Percentiles rank a stretch among this genome's conserved stretches.
Conservation (phyloP, 768 basidiomycete genomes). For the Astraeus odoratus region DNA sequence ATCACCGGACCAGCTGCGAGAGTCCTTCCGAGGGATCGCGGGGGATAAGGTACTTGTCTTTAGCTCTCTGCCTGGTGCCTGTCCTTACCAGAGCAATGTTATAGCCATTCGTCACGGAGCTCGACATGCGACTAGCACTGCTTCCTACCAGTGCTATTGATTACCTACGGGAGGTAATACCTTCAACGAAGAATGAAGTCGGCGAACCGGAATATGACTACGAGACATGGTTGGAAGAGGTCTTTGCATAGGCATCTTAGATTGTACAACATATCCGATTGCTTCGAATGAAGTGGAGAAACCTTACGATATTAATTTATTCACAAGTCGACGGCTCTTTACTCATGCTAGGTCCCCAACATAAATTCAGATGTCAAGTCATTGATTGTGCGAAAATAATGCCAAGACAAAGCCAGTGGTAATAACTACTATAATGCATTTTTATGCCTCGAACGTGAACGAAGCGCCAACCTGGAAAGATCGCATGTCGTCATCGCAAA, state of each 20-base stretch:
- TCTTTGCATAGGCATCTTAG: constrained; percentile 47
- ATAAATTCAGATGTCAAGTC: no score
- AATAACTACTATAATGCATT: constrained; percentile 13
- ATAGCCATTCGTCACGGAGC: constrained; percentile 88
- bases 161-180: constrained; percentile 82
- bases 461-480: constrained; percentile 54
- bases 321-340: no score
- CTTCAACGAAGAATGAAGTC: constrained; percentile 40
- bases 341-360: no score
- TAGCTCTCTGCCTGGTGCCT: neutral
- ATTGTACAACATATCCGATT: constrained; percentile 10
- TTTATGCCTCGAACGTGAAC: constrained; percentile 68
- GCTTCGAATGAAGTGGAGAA: no score
- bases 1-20: constrained; percentile 84
- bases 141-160: constrained; percentile 70
- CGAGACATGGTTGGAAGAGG: constrained; percentile 73
- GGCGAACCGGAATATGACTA: constrained; percentile 75
- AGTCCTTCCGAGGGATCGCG: constrained; percentile 90
- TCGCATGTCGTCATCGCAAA: neutral
- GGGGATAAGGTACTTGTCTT: constrained; percentile 62
- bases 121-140: constrained; percentile 81
- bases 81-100: constrained; percentile 7
- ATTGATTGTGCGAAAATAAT: constrained; percentile 2
- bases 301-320: no score
- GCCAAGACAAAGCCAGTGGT: constrained; percentile 10